Conservation (phyloP, 2,329 filamentous ascomycete species). For the Reticulascus tulasneorum region DNA sequence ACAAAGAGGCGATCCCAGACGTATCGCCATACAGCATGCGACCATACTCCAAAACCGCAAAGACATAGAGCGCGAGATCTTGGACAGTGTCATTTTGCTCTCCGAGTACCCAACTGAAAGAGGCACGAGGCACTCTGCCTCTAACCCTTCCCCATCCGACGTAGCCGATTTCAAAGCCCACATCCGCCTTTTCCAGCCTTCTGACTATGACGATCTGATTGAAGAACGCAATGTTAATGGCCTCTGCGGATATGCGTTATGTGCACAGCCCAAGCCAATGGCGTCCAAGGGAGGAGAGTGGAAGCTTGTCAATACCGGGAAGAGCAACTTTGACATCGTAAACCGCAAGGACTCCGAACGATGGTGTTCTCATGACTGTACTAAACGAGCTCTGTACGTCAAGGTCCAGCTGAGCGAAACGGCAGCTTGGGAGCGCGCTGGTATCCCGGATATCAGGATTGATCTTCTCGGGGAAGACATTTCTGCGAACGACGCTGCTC, state of each 20-base stretch:
- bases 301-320: slow-evolving; percentile 56
- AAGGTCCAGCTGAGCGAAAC: slow-evolving; percentile 84
- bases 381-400: slow-evolving; percentile 75
- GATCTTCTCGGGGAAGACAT: slow-evolving; percentile 56
- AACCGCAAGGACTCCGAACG: slow-evolving; percentile 69
- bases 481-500: slow-evolving; percentile 32
- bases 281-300: slow-evolving; percentile 58
- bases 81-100: slow-evolving; percentile 67
- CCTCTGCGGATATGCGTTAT: slow-evolving; percentile 81
- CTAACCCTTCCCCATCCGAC: slow-evolving; percentile 54
- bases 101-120: slow-evolving; percentile 51
- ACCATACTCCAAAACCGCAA: slow-evolving; percentile 78
- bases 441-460: slow-evolving; percentile 52
- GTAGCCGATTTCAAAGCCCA: slow-evolving; percentile 59
- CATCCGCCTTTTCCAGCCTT: slow-evolving; percentile 73
- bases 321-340: slow-evolving; percentile 62
- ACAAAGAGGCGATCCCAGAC: slow-evolving; percentile 39
- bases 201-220: slow-evolving; percentile 85
- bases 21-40: slow-evolving; percentile 78
- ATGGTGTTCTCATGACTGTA: slow-evolving; percentile 83
- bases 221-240: slow-evolving; percentile 82
- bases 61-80: slow-evolving; percentile 69
- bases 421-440: slow-evolving; percentile 77
- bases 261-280: slow-evolving; percentile 58
- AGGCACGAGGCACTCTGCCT: slow-evolving; percentile 30